A percentile compares a stretch with the other conserved stretches of the same genome.
Conservation (phyloP, 1,284 basidiomycete genomes). For the Cryptococcus sp. region DNA sequence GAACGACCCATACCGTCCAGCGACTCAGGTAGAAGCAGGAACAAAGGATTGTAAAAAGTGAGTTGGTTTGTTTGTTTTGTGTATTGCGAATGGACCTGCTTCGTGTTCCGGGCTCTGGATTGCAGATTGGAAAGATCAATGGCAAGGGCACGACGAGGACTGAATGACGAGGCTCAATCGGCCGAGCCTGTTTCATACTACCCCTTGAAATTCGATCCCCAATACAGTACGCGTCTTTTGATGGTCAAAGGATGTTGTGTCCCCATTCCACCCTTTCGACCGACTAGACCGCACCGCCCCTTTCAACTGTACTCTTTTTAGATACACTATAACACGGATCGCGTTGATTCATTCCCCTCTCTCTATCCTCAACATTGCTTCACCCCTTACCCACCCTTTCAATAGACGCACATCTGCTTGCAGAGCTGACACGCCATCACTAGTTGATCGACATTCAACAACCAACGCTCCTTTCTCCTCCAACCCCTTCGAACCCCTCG, state of each 20-base stretch:
- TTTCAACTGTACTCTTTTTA: not conserved
- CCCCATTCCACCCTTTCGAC: not conserved
- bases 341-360: not conserved
- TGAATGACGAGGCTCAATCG: too few species aligned
- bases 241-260: not conserved
- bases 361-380: not conserved
- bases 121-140: not conserved
- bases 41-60: not conserved
- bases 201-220: not conserved
- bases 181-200: too few species aligned
- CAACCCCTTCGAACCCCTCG: not conserved
- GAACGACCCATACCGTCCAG: not conserved
- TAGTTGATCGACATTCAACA: not conserved
- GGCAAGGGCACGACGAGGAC: too few species aligned
- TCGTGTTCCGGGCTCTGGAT: not conserved
- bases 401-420: not conserved
- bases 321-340: not conserved
- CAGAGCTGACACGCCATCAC: not conserved
- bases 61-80: not conserved
- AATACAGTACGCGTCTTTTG: not conserved
- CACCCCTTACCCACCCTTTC: not conserved
- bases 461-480: not conserved
- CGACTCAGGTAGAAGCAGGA: too few species aligned
- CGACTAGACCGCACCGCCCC: not conserved
- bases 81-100: not conserved